Evolutionary conservation across 2,329 filamentous ascomycete genomes (phyloP).

Genomic region (Alternaria gansuensis): DNA sequence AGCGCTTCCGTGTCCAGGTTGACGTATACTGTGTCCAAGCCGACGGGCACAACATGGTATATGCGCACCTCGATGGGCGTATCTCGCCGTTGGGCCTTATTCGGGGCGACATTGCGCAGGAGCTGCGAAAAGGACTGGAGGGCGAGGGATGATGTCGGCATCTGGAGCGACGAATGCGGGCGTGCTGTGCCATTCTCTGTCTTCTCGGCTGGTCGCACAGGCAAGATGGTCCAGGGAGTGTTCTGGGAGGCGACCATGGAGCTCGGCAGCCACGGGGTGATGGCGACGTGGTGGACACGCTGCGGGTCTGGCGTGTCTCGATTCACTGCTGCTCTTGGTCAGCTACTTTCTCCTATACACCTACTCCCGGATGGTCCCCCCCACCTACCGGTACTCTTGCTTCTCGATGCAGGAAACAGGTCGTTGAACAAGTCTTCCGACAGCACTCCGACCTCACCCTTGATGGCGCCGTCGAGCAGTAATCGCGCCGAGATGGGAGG

Average conservation of each 20-base stretch:
- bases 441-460: slow-evolving; percentile 83
- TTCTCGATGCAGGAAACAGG: slow-evolving; percentile 68
- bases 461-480: slow-evolving; percentile 83
- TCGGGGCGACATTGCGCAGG: slow-evolving; percentile 76
- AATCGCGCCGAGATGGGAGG: slow-evolving; percentile 80
- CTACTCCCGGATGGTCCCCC: background rate
- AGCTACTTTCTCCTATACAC: slow-evolving; percentile 2
- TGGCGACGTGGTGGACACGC: slow-evolving; percentile 68
- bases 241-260: slow-evolving; percentile 63
- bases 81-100: slow-evolving; percentile 76
- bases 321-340: slow-evolving; percentile 16
- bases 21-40: slow-evolving; percentile 86
- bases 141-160: slow-evolving; percentile 74
- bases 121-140: slow-evolving; percentile 81
- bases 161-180: slow-evolving; percentile 79
- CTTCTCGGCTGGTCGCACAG: slow-evolving; percentile 64
- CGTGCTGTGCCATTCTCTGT: slow-evolving; percentile 48
- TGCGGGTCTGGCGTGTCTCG: slow-evolving; percentile 19
- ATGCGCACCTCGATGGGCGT: slow-evolving; percentile 84
- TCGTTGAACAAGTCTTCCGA: slow-evolving; percentile 87
- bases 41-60: slow-evolving; percentile 79
- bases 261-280: slow-evolving; percentile 75
- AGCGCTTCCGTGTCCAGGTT: slow-evolving; percentile 83
- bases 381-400: slow-evolving; percentile 32
- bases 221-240: slow-evolving; percentile 84